Percentiles rank a stretch among this genome's conserved stretches.
phyloP scores from a whole-genome alignment of 495 filamentous ascomycete species.

The Lichina pygmaea region DNA sequence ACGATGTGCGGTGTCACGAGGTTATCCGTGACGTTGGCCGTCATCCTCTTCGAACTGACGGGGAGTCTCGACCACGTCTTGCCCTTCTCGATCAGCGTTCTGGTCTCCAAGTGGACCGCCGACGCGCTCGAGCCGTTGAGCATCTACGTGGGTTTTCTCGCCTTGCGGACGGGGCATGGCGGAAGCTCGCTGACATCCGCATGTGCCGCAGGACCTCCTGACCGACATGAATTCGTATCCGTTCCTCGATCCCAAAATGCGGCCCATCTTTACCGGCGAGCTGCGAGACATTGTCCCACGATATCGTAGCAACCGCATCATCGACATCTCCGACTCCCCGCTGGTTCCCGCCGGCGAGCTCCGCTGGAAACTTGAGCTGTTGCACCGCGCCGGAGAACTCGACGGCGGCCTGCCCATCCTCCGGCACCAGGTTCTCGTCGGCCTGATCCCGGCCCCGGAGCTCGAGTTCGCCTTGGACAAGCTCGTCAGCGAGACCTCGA shows the following conservation, averaged over 20 bases:
- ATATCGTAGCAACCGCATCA: conserved; percentile 43
- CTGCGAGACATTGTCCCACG: conserved; percentile 66
- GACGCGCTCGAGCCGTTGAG: conserved; percentile 84
- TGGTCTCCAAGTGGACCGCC: conserved; percentile 93
- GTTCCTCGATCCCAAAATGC: conserved; percentile 80
- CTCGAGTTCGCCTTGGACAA: conserved; percentile 80
- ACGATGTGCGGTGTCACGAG: conserved; percentile 97
- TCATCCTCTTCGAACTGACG: conserved; percentile 89
- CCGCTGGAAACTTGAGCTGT: conserved; percentile 47
- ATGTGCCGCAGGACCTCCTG: conserved; percentile 37
- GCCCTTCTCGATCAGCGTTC: conserved; percentile 74
- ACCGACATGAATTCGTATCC: conserved; percentile 96
- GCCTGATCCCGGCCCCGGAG: conserved; percentile 81
- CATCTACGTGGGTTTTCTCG: conserved; percentile 43
- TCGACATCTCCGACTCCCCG: conserved; percentile 64
- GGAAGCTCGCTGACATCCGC: conserved; percentile 5
- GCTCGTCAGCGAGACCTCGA: conserved; percentile 42
- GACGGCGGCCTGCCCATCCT: conserved; percentile 81
- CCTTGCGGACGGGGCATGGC: background rate
- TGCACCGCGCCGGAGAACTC: conserved; percentile 69
- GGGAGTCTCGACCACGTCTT: conserved; percentile 86
- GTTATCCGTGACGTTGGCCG: conserved; percentile 75
- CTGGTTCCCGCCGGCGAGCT: conserved; percentile 49
- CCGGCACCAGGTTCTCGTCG: conserved; percentile 51
- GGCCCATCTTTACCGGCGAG: conserved; percentile 61